These are phyloP conservation scores for Colletotrichum incanum DNA, from an alignment of 2,329 filamentous ascomycete genomes.

Conservation along the genomic window DNA sequence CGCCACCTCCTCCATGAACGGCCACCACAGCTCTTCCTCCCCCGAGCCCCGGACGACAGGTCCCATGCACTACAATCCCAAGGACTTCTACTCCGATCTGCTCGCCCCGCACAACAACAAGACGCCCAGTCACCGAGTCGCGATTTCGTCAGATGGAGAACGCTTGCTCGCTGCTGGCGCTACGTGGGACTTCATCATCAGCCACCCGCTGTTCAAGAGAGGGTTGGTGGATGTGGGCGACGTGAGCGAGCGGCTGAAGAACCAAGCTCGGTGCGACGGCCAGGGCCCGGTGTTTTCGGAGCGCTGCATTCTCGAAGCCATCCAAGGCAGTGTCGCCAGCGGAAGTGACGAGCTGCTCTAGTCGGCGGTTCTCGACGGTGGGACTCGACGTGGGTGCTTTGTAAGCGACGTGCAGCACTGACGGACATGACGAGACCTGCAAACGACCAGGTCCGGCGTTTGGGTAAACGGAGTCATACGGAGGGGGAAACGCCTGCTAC, in stretches of 20 bases:
- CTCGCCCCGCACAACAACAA: conserved; percentile 75
- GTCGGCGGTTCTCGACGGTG: conserved; percentile 24
- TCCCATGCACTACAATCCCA: conserved; percentile 80
- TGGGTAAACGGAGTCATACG: conserved; percentile 38
- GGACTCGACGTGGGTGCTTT: conserved; percentile 26
- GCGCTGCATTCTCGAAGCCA: conserved; percentile 78
- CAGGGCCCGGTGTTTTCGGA: conserved; percentile 92
- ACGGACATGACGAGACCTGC: conserved; percentile 24
- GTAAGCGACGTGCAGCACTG: conserved; percentile 35
- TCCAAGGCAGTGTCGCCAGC: conserved; percentile 83
- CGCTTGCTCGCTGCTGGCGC: conserved; percentile 81
- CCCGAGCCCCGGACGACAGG: conserved; percentile 71
- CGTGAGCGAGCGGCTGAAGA: conserved; percentile 85
- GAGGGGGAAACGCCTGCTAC: conserved; percentile 28
- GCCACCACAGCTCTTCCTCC: conserved; percentile 57
- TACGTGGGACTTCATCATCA: conserved; percentile 92
- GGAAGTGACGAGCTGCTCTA: conserved; percentile 82
- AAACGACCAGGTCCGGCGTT: conserved; percentile 40
- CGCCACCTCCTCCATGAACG: conserved; percentile 74
- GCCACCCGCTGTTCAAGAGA: conserved; percentile 81
- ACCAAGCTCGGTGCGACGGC: conserved; percentile 84
- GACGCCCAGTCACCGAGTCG: conserved; percentile 78
- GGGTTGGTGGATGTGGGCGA: conserved; percentile 86
- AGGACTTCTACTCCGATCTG: conserved; percentile 78
- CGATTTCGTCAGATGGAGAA: conserved; percentile 76